Base-by-base conservation (phyloP, 805 yeast species). In the Spathaspora gorwiae region DNA sequence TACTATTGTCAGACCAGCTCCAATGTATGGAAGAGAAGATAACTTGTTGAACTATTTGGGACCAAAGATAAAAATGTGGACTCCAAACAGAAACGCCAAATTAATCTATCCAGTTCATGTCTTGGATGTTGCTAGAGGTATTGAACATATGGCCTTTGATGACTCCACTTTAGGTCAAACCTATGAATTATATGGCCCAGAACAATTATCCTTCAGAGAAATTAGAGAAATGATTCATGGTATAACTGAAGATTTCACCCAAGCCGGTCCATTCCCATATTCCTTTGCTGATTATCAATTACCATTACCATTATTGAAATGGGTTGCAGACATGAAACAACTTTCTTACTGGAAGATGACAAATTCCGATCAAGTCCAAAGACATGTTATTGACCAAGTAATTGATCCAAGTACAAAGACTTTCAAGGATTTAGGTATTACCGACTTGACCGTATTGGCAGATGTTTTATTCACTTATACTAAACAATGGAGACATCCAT, bases 1-100 rank as follows among this genome's bases (percentile, higher is more conserved):
- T 40, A 87, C 95, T 14, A 87, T 88, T 56, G 94, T 87, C 29
- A 81, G 96, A 65, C 96, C 96, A 6, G 81, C 85, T 24, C 87
- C 87, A 41, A 76, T 87, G 79, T 87, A 68, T 59, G 94, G 94
- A 30, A 72, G 83, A 57, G 85, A 83, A 61, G 90, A 85, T 62
- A 70, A 76, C 49, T 79, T 88, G 59, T 70, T 87, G 55, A 82
- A 80, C 66, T 74, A 75, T 59, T 66, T 79, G 61, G 64, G 86
- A 47, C 80, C 65, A 62, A 76, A 56, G 73, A 76, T 54, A 57
- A 73, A 78, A 55, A 77, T 84, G 65, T 79, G 83, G 70, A 79
- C 86, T 45, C 81, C 87, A 42, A 78, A 85, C 63, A 75, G 76
- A 59, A 77, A 80, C 62, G 76, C 78, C 51, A 84, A 84, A 65